Percentiles rank a stretch among this genome's conserved stretches.
Evolutionary conservation across 139 green algal species (phyloP).

Genomic region (Coelastrella sp.): DNA sequence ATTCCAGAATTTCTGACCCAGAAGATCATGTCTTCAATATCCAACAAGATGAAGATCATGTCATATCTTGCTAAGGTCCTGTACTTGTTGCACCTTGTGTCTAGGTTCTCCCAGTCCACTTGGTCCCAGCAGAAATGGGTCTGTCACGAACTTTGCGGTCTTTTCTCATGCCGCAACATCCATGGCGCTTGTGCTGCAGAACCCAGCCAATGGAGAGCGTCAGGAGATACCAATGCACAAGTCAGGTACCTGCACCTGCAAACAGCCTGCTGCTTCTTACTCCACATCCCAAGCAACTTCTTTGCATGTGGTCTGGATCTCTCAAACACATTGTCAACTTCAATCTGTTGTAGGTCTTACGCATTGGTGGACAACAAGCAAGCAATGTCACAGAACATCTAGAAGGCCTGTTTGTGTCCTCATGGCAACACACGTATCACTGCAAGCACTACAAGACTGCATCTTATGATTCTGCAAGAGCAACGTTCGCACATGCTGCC

Average conservation of each 20-base stretch:
- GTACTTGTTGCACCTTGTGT: not conserved
- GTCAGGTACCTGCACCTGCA: conserved; percentile 43
- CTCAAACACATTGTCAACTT: no score
- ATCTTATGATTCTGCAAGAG: not conserved
- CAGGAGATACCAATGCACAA: conserved; percentile 65
- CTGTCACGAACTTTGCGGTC: conserved; percentile 89
- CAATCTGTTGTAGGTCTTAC: no score
- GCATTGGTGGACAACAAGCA: no score
- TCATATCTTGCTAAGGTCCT: not conserved
- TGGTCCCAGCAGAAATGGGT: conserved; percentile 70
- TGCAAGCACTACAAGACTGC: no score
- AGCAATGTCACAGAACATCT: no score
- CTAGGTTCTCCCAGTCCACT: conserved; percentile 65
- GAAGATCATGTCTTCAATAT: no score
- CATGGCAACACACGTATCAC: no score
- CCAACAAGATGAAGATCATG: not conserved
- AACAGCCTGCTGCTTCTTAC: not conserved
- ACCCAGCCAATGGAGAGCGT: conserved; percentile 50
- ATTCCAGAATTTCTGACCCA: no score
- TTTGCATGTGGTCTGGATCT: no score
- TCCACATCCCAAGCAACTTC: not conserved
- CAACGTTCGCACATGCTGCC: not conserved
- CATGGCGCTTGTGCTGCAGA: conserved; percentile 77
- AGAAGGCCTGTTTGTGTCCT: no score
- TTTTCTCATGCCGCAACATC: conserved; percentile 71